These are phyloP conservation scores for Trametes polyzona DNA, from an alignment of 1,284 basidiomycete genomes.

Conservation along the genomic window DNA sequence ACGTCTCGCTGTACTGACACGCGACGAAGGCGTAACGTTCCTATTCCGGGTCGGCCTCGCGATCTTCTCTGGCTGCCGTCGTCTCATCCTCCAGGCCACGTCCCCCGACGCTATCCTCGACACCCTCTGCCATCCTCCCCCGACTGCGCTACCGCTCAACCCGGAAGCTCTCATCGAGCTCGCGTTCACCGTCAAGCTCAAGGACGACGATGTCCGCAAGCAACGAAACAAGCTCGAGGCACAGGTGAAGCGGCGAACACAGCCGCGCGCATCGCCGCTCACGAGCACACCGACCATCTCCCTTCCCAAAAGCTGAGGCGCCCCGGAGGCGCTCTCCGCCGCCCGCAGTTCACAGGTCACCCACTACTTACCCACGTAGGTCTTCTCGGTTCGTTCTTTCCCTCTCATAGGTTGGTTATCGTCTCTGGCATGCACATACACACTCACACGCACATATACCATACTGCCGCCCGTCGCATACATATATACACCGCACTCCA, in stretches of 20 bases:
- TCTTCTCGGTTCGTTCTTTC: neutral
- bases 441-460: no score
- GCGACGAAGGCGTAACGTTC: conserved; percentile 69
- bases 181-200: conserved; percentile 69
- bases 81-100: conserved; percentile 55
- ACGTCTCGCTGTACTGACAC: neutral
- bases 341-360: no score
- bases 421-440: neutral
- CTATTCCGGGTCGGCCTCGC: conserved; percentile 82
- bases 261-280: conserved; percentile 36
- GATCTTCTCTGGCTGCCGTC: conserved; percentile 68
- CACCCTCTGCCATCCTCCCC: conserved; percentile 56
- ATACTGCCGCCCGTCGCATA: neutral
- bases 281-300: conserved; percentile 26
- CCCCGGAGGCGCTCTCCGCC: neutral
- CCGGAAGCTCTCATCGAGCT: conserved; percentile 69
- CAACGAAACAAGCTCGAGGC: conserved; percentile 74
- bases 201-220: conserved; percentile 83
- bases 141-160: conserved; percentile 54
- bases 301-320: conserved; percentile 24
- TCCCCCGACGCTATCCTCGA: conserved; percentile 54
- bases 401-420: neutral
- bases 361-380: no score
- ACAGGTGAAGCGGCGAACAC: conserved; percentile 62
- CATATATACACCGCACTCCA: no score